phyloP scores from a whole-genome alignment of 192 early-diverging fungal genomes.

The Coemansia sp. region DNA sequence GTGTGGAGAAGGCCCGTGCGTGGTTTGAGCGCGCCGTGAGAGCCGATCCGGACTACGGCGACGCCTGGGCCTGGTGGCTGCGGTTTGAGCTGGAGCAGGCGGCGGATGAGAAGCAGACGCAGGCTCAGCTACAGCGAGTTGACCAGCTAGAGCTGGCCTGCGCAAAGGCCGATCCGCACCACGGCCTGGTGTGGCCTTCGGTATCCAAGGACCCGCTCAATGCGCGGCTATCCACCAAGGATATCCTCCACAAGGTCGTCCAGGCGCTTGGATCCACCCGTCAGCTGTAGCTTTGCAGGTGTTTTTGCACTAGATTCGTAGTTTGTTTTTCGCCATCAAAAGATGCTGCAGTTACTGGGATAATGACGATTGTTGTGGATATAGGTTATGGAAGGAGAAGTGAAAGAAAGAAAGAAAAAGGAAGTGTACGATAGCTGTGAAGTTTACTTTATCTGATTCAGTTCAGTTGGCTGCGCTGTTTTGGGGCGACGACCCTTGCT shows the following conservation, averaged over 20 bases:
- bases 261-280: slow-evolving; percentile 18
- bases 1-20: slow-evolving; percentile 87
- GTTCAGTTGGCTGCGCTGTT: slow-evolving; percentile 10
- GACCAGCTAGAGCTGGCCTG: slow-evolving; percentile 67
- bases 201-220: slow-evolving; percentile 70
- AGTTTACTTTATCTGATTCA: background rate
- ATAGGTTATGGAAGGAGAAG: background rate
- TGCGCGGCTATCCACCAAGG: slow-evolving; percentile 15
- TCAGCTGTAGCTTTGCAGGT: slow-evolving; percentile 8
- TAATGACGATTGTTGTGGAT: background rate
- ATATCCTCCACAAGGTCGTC: slow-evolving; percentile 25
- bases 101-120: slow-evolving; percentile 4
- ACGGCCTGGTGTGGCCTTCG: slow-evolving; percentile 87
- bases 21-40: slow-evolving; percentile 88
- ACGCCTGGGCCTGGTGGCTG: slow-evolving; percentile 94
- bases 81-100: slow-evolving; percentile 75
- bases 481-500: slow-evolving; percentile 11
- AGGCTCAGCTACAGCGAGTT: slow-evolving; percentile 25
- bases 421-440: background rate
- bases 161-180: slow-evolving; percentile 76
- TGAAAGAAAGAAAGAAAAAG: background rate
- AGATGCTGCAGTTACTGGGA: background rate
- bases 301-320: background rate
- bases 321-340: background rate
- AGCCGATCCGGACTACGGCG: slow-evolving; percentile 85